Base-by-base conservation (phyloP, 257 asterid species). In the Paraleonurus japonicus region DNA sequence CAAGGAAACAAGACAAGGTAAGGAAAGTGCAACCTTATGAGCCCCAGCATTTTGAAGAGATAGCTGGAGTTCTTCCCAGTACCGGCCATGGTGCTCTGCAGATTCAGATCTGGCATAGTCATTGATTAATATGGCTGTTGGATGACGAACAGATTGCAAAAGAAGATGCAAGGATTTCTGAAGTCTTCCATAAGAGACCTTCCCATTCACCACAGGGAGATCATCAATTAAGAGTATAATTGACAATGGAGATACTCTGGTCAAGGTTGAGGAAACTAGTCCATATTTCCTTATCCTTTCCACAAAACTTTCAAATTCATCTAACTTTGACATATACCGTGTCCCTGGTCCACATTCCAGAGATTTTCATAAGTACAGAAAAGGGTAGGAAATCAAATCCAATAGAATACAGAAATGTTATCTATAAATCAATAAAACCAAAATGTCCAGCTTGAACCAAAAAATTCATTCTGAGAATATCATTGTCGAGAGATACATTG, bases 271-370 rank as follows among this genome's bases (percentile, higher is more conserved):
- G 61, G 87, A 78, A 82, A 88, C 69, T 66, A 83, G 61, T 74
- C 98, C 96, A 81, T 91, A 94, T 80, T 94, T 91, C 71, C 96
- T 86, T 68, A 83, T 85, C 85, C 81, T 80, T 77, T 91, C 99
- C 61, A 89, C 96, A 83, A 89, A 94, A 84, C 63, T 80, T 78
- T 91, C 98, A 81, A 94, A 94, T 77, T 94, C 97, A 17, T 92
- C 99, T 86, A 94, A 75, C 85, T 94, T 94, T 28, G 99, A 94
- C 83, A 70, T 81, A 76, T 94, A 94, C 58, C 76, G 79, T 58
- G 88, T 71, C 79, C 99, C 98, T 94, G 78, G 77, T 76, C 71
- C 76, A 84, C 75, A 73, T 69, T 55, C 61, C 77, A 61, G 57
- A 77, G 68, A 55, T 51, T 74, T 61, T 54, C 48, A 71, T 72